Percentiles rank a stretch among this genome's conserved stretches.
These are phyloP conservation scores for Rhynchospora breviuscula DNA, from an alignment of 176 grass and related monocot genomes.

Conservation along the genomic window DNA sequence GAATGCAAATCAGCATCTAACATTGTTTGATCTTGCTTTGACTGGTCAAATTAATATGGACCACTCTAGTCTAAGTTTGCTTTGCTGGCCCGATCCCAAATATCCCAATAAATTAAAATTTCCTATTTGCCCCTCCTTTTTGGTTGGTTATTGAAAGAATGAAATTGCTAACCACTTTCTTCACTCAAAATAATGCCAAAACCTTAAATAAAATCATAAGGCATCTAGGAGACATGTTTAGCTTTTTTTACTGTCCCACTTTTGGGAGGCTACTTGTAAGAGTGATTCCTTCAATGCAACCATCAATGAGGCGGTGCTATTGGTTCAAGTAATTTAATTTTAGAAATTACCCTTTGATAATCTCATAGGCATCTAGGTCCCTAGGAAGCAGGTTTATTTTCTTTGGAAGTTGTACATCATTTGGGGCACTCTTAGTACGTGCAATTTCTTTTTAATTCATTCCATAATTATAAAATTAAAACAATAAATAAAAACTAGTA, in stretches of 20 bases:
- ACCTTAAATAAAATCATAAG: background rate
- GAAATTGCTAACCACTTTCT: background rate
- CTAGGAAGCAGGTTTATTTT: background rate
- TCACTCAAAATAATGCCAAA: background rate
- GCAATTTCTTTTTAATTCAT: background rate
- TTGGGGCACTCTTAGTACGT: background rate
- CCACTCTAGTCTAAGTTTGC: constrained; percentile 3
- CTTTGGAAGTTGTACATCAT: background rate
- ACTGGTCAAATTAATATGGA: constrained; percentile 15
- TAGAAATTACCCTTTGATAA: background rate
- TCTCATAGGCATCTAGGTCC: background rate
- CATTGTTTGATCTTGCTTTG: background rate
- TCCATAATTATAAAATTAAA: background rate
- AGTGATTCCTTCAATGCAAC: constrained; percentile 12
- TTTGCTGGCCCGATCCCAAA: constrained; percentile 5
- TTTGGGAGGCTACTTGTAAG: constrained; percentile 3
- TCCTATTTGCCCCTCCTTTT: constrained; percentile 2
- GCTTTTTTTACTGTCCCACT: background rate
- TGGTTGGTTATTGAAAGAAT: background rate
- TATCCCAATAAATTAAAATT: background rate
- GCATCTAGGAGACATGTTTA: background rate
- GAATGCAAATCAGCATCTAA: background rate
- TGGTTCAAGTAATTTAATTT: background rate
- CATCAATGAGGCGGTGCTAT: background rate
- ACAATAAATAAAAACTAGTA: background rate